Conservation (phyloP, 1,284 basidiomycete species). For the Puccinia coronata region DNA sequence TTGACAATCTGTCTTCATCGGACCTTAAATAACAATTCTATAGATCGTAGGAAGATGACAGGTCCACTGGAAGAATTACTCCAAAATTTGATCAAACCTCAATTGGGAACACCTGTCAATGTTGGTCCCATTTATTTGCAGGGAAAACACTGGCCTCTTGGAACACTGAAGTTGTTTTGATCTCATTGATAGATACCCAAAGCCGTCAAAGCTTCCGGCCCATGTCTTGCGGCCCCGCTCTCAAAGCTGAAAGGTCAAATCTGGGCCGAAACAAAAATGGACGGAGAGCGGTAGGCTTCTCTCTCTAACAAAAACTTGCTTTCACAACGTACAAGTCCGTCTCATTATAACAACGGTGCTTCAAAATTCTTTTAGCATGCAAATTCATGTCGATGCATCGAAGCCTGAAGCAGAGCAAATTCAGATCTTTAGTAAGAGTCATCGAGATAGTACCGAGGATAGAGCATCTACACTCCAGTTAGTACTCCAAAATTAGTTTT, state of each 20-base stretch:
- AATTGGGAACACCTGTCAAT: slow-evolving; percentile 30
- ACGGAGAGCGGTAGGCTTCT: slow-evolving; percentile 70
- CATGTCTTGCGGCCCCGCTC: slow-evolving; percentile 49
- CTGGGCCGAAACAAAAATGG: slow-evolving; percentile 86
- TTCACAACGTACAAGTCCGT: background rate
- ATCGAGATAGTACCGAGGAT: slow-evolving; percentile 74
- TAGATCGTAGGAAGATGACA: no score
- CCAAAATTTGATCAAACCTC: background rate
- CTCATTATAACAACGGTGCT: background rate
- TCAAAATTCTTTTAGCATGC: slow-evolving; percentile 61
- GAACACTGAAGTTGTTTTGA: slow-evolving; percentile 10
- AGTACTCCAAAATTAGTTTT: slow-evolving; percentile 53
- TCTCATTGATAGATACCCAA: slow-evolving; percentile 71
- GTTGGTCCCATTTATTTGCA: slow-evolving; percentile 13
- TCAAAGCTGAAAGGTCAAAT: slow-evolving; percentile 59
- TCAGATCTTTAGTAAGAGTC: slow-evolving; percentile 80
- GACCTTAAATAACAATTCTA: slow-evolving; percentile 46
- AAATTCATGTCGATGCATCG: slow-evolving; percentile 73
- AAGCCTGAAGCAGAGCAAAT: slow-evolving; percentile 63
- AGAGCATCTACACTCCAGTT: slow-evolving; percentile 70
- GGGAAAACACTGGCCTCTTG: background rate
- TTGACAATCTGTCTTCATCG: background rate
- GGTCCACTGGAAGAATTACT: background rate
- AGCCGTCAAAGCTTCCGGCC: slow-evolving; percentile 68
- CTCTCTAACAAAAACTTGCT: slow-evolving; percentile 7